These are phyloP conservation scores for Hibiscus tridactylites DNA, from an alignment of 345 rosid genomes.

Conservation along the genomic window DNA sequence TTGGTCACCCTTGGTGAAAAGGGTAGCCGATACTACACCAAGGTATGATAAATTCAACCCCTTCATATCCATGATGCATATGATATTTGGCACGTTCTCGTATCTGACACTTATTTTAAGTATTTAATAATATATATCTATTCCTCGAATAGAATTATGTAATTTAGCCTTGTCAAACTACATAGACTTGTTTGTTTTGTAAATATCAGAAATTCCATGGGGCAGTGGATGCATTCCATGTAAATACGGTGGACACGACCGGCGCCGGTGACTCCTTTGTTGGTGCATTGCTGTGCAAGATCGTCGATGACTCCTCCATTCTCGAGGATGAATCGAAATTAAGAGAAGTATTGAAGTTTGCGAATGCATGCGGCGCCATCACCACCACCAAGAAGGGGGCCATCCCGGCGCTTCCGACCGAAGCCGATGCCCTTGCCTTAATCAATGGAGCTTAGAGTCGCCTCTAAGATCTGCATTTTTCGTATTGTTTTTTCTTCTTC, in stretches of 20 bases:
- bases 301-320: slow-evolving; percentile 60
- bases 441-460: slow-evolving; percentile 18
- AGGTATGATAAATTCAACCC: slow-evolving; percentile 34
- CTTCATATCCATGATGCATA: background rate
- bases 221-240: slow-evolving; percentile 70
- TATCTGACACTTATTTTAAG: background rate
- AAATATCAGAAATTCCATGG: slow-evolving; percentile 61
- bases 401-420: slow-evolving; percentile 82
- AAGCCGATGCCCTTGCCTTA: slow-evolving; percentile 46
- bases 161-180: background rate
- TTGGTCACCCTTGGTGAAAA: slow-evolving; percentile 90
- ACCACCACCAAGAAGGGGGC: slow-evolving; percentile 98
- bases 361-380: slow-evolving; percentile 96
- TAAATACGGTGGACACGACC: slow-evolving; percentile 75
- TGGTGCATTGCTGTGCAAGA: slow-evolving; percentile 76
- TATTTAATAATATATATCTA: no score
- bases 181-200: no score
- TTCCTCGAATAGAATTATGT: no score
- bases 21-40: slow-evolving; percentile 92
- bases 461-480: background rate
- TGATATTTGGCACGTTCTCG: background rate
- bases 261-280: slow-evolving; percentile 98
- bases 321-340: slow-evolving; percentile 53
- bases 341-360: slow-evolving; percentile 63
- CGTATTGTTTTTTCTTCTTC: background rate